These are phyloP conservation scores for Gnaphalium uliginosum DNA, from an alignment of 129 eudicot genomes.

Conservation along the genomic window DNA sequence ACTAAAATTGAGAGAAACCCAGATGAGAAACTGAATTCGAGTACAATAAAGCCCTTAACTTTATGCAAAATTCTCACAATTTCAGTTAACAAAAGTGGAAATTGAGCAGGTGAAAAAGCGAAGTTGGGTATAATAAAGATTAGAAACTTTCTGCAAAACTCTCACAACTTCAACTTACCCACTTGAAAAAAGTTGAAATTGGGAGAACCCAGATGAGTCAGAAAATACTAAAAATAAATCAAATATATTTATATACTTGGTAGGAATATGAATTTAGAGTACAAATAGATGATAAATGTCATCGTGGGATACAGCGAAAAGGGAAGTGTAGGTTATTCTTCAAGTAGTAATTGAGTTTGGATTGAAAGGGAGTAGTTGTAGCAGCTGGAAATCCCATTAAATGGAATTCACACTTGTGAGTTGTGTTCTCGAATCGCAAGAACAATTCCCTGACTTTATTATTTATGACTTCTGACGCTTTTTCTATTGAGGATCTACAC, in stretches of 20 bases:
- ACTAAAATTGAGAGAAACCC: slow-evolving; percentile 1
- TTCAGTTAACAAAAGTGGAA: neutral
- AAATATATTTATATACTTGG: neutral
- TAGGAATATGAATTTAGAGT: neutral
- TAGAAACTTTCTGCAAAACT: neutral
- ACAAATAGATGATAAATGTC: neutral
- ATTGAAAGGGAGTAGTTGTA: slow-evolving; percentile 16
- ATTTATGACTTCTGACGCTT: slow-evolving; percentile 20
- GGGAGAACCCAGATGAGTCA: slow-evolving; percentile 11
- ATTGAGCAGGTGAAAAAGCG: neutral
- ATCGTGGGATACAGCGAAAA: slow-evolving; percentile 2
- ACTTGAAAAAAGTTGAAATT: neutral
- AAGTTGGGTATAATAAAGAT: neutral
- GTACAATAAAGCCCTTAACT: neutral
- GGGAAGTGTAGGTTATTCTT: neutral
- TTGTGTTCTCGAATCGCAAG: slow-evolving; percentile 12
- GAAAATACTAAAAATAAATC: neutral
- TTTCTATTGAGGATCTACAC: slow-evolving; percentile 14
- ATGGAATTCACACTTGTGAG: slow-evolving; percentile 1
- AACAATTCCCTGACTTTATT: neutral
- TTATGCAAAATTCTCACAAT: neutral
- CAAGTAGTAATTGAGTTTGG: neutral
- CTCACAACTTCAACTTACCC: slow-evolving; percentile 11
- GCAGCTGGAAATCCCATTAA: neutral
- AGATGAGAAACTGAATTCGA: neutral